These are phyloP conservation scores for Choanephora cucurbitarum DNA, from an alignment of 371 early-diverging fungal species.

Conservation along the genomic window DNA sequence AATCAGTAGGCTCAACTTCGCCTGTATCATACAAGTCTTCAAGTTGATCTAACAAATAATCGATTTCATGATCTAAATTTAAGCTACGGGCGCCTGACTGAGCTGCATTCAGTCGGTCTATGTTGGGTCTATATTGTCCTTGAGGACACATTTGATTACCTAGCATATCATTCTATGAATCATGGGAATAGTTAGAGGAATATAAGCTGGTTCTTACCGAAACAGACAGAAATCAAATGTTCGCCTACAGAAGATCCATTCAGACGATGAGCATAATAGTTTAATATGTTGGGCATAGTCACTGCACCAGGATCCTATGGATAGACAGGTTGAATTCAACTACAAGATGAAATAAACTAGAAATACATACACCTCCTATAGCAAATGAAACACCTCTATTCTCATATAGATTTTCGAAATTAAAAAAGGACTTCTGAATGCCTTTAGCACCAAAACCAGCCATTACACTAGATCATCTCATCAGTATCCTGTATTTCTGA, in stretches of 20 bases:
- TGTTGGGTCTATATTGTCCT: constrained; percentile 37
- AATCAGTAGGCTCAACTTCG: constrained; percentile 48
- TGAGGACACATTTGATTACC: constrained; percentile 40
- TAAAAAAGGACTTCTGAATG: constrained; percentile 31
- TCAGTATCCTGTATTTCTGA: too few species aligned
- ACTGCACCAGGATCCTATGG: constrained; percentile 38
- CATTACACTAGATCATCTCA: too few species aligned
- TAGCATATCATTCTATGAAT: too few species aligned
- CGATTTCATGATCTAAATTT: constrained; percentile 45
- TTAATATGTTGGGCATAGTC: constrained; percentile 50
- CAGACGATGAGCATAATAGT: constrained; percentile 38
- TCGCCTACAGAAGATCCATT: constrained; percentile 44
- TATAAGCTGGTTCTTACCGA: constrained; percentile 42
- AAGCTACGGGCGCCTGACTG: constrained; percentile 50
- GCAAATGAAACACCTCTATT: constrained; percentile 54
- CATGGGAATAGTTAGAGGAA: too few species aligned
- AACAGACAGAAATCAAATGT: constrained; percentile 47
- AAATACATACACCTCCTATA: constrained; percentile 51
- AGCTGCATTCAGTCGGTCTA: constrained; percentile 50
- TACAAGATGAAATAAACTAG: too few species aligned
- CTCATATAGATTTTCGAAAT: constrained; percentile 34
- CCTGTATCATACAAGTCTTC: constrained; percentile 28
- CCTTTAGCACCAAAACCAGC: constrained; percentile 66
- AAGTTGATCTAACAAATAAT: constrained; percentile 39
- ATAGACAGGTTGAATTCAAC: background rate